Percentiles rank a stretch among this genome's conserved stretches.
phyloP scores from a whole-genome alignment of 352 stramenopile genomes.

The Pythium apleroticum region DNA sequence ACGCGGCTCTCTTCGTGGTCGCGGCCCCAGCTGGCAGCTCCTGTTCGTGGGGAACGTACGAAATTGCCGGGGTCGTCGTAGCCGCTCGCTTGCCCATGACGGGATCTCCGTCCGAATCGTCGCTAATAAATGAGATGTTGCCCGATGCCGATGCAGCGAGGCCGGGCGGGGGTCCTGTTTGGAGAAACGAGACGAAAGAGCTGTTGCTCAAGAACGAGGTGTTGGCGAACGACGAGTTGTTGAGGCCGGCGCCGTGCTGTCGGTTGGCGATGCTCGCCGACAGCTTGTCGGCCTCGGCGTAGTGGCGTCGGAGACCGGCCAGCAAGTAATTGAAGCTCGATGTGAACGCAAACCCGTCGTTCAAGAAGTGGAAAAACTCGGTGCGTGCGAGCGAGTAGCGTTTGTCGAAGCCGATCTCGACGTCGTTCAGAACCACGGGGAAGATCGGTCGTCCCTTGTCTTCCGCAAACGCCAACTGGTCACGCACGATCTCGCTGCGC shows the following conservation, averaged over 20 bases:
- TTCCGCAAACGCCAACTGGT: slow-evolving; percentile 82
- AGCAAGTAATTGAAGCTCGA: slow-evolving; percentile 56
- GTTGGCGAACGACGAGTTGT: slow-evolving; percentile 20
- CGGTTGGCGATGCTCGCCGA: neutral
- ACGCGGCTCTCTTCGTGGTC: slow-evolving; percentile 15
- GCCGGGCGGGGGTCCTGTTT: slow-evolving; percentile 7
- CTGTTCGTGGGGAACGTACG: slow-evolving; percentile 19
- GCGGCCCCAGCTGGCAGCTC: neutral
- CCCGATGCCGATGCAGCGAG: slow-evolving; percentile 4
- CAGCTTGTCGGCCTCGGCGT: slow-evolving; percentile 13
- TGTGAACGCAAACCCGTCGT: slow-evolving; percentile 69
- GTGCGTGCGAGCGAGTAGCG: slow-evolving; percentile 80
- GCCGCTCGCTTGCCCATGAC: slow-evolving; percentile 25
- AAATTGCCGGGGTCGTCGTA: neutral
- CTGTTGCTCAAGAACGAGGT: slow-evolving; percentile 30
- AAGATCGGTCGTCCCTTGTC: slow-evolving; percentile 85
- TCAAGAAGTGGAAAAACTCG: slow-evolving; percentile 81
- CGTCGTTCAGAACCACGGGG: slow-evolving; percentile 74
- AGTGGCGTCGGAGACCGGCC: slow-evolving; percentile 42
- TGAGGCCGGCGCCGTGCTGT: neutral
- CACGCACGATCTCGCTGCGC: slow-evolving; percentile 67
- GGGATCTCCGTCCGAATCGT: slow-evolving; percentile 18
- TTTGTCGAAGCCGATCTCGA: slow-evolving; percentile 72
- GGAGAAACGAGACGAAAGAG: slow-evolving; percentile 30
- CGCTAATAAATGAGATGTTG: slow-evolving; percentile 21